Conservation (phyloP, 2,329 filamentous ascomycete genomes). For the Moelleriella libera region DNA sequence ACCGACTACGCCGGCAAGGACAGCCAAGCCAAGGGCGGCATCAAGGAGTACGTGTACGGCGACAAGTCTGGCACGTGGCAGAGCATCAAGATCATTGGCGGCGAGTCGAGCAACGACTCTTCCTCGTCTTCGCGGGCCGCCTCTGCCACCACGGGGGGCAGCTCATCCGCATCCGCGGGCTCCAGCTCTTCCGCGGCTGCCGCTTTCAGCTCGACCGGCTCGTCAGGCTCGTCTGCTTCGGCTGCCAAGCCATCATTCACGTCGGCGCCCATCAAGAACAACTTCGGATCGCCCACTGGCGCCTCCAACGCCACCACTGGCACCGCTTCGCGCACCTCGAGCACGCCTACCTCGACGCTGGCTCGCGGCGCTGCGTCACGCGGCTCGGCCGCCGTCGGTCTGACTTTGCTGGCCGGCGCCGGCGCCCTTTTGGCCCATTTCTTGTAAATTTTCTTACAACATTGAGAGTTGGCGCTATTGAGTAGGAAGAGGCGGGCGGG, state of each 20-base stretch:
- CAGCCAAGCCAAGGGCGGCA: slow-evolving; percentile 15
- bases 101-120: slow-evolving; percentile 53
- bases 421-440: slow-evolving; percentile 16
- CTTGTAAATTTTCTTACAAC: slow-evolving; percentile 12
- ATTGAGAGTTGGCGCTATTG: too few species aligned
- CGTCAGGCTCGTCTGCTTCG: background rate
- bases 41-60: slow-evolving; percentile 25
- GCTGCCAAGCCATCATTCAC: background rate
- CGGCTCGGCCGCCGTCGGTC: slow-evolving; percentile 10
- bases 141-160: slow-evolving; percentile 9
- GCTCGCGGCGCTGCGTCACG: slow-evolving; percentile 13
- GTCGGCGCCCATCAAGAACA: background rate
- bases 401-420: slow-evolving; percentile 13
- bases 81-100: slow-evolving; percentile 51
- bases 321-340: background rate
- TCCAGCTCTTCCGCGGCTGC: background rate
- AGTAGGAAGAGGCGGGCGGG: too few species aligned
- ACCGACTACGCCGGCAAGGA: slow-evolving; percentile 28
- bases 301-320: background rate
- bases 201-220: background rate
- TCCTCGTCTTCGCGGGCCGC: slow-evolving; percentile 42
- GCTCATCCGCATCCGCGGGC: slow-evolving; percentile 1
- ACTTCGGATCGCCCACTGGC: background rate
- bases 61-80: slow-evolving; percentile 25
- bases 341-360: background rate